Conservation (phyloP, 225 moss, liverwort and hornwort species). For the Asterella californica region DNA sequence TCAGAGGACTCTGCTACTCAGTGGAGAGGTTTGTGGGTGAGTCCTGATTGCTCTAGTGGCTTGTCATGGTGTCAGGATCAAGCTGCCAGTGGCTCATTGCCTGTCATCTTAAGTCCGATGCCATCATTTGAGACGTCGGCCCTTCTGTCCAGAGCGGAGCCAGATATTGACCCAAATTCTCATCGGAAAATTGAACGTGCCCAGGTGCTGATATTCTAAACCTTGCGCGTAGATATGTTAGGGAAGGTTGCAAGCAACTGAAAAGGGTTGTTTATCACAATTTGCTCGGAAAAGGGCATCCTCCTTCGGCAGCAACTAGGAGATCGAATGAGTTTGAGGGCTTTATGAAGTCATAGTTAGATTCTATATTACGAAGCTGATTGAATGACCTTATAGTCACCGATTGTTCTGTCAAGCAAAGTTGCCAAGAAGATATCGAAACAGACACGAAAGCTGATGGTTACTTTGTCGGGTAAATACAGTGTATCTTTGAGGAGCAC, state of each 20-base stretch:
- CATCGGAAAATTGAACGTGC: conserved; percentile 79
- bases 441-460: not conserved
- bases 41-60: not conserved
- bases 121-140: conserved; percentile 79
- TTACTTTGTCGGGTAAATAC: conserved; percentile 25
- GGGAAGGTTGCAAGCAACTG: not conserved
- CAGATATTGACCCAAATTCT: conserved; percentile 62
- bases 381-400: not conserved
- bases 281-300: not conserved
- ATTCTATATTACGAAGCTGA: not conserved
- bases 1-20: too few relatives aligned
- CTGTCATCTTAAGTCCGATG: conserved; percentile 67
- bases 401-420: not conserved
- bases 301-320: not conserved
- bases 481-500: conserved; percentile 80
- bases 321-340: not conserved
- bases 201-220: conserved; percentile 47
- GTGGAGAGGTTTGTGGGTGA: not conserved
- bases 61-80: conserved; percentile 42
- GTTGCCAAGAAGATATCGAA: not conserved
- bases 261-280: not conserved
- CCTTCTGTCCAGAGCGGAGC: conserved; percentile 67
- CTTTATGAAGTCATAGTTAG: not conserved
- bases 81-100: conserved; percentile 55
- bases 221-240: not conserved